Evolutionary conservation across 1,284 basidiomycete species (phyloP), one percentile per base, ranked within the genome.

Genomic region (Xerocomus amazonicus): DNA sequence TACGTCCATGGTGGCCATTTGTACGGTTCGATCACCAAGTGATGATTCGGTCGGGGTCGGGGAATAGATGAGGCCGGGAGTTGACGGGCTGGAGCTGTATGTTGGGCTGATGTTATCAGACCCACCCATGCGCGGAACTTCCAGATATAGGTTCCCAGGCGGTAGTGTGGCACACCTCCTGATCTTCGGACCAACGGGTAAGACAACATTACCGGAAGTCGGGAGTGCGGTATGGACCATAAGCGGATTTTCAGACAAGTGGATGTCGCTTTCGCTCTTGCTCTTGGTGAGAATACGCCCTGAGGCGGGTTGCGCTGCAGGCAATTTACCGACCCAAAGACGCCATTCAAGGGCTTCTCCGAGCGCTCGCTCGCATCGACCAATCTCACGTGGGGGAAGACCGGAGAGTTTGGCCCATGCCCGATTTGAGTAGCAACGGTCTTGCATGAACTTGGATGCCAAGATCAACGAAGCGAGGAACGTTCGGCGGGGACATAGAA

Each of bases 401-500:
- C 89, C 87, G 23, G 86, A 88, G 1, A 91, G 74, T 63, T 92
- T 92, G 7, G 90, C 84, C 93, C 93, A 97, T 16, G 93, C 92
- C 17, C 84, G 80, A 66, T 97, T 96, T 13, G 89, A 92, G 62
- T 94, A 97, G 47, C 89, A 92, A 49, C 89, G 85, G 63, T 97
- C 94, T 71, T 95, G 92, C 51, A 90, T 81, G 67, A 95, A 96
- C 66, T 97, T 97, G 27, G 88, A 87, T 0, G 93, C 92, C 39
- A 92, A 75, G 54, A 97, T 92, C 33, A 97, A 73, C 0, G 90
- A 84, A 0, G 92, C 92, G 8, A 97, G 75, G 70, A 97, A 96
- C 2, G 92, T 84, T 36, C 92, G 80, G 16, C 92, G 79, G 2
- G 92, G 90, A 63, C 93, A 96, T 34, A 92, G 77, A 19, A 94